Conservation (phyloP, 495 filamentous ascomycete genomes). For the Talaromyces trachyspermus region DNA sequence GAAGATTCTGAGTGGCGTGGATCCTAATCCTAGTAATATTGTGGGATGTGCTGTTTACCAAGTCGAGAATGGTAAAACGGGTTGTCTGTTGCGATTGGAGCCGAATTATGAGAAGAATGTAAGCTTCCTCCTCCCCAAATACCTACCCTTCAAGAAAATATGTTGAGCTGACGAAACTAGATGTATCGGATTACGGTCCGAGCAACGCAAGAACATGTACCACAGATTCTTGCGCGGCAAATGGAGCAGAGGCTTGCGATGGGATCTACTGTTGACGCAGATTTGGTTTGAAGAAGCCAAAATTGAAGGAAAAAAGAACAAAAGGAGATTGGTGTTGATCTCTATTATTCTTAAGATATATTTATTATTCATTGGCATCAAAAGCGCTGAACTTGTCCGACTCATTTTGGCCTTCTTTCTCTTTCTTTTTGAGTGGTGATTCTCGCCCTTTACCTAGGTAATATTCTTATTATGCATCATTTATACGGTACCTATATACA, state of each 20-base stretch:
- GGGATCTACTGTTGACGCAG: constrained; percentile 26
- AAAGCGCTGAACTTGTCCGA: too few relatives aligned
- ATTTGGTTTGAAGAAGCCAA: too few relatives aligned
- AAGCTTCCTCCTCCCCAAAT: constrained; percentile 17
- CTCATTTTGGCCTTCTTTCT: too few relatives aligned
- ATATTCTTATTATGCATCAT: constrained; percentile 14
- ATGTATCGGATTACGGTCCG: constrained; percentile 93
- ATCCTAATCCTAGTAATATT: constrained; percentile 86
- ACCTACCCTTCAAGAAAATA: too few relatives aligned
- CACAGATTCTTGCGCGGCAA: constrained; percentile 68
- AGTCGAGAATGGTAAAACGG: constrained; percentile 76
- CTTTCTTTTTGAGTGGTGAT: constrained; percentile 18
- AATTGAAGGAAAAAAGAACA: constrained; percentile 11
- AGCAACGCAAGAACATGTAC: constrained; percentile 85
- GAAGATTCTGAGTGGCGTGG: constrained; percentile 77
- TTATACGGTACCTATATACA: constrained; percentile 1
- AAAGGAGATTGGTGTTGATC: constrained; percentile 1
- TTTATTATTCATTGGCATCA: too few relatives aligned
- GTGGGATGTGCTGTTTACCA: constrained; percentile 93
- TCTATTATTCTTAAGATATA: too few relatives aligned
- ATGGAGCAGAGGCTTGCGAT: constrained; percentile 77
- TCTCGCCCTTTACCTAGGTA: not conserved
- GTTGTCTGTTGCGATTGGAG: constrained; percentile 87
- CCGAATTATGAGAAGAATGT: constrained; percentile 90
- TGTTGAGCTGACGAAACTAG: too few relatives aligned